Percentiles rank a stretch among this genome's conserved stretches.
Conservation (phyloP, 2,329 filamentous ascomycete genomes). For the Boeremia lycopersici region DNA sequence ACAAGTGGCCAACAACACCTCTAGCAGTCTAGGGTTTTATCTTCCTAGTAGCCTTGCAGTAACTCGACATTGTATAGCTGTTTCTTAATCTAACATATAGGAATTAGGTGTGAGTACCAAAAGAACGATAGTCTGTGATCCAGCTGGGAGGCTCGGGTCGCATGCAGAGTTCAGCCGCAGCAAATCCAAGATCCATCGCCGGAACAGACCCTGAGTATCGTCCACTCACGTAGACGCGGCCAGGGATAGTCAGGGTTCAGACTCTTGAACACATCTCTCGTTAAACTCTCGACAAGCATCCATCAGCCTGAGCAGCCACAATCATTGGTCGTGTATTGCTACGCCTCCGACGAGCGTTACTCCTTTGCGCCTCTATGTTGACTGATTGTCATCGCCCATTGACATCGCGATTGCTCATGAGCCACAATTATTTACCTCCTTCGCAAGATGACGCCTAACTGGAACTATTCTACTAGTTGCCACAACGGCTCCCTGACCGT, state of each 20-base stretch:
- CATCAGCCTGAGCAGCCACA: too few relatives aligned
- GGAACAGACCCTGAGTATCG: constrained; percentile 4
- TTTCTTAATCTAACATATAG: neutral
- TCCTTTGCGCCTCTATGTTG: too few relatives aligned
- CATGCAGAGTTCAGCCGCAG: constrained; percentile 5
- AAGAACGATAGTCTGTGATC: neutral
- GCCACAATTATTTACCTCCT: neutral
- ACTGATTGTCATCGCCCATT: too few relatives aligned
- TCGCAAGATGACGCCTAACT: neutral
- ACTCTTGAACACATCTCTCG: neutral
- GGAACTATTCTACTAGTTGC: neutral
- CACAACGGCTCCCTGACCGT: neutral
- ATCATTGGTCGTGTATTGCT: too few relatives aligned
- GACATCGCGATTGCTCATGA: neutral
- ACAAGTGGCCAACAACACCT: neutral
- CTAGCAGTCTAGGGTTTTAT: neutral
- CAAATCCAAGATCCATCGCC: constrained; percentile 2
- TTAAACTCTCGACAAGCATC: neutral
- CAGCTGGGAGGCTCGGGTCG: neutral
- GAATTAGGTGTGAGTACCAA: neutral
- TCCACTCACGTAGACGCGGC: neutral
- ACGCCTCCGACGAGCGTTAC: too few relatives aligned
- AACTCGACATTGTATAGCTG: neutral
- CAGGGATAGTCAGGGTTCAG: neutral
- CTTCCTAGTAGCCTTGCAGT: too few relatives aligned